A percentile compares a stretch with the other conserved stretches of the same genome.
phyloP scores from a whole-genome alignment of 768 basidiomycete genomes.

The Russula virescens region DNA sequence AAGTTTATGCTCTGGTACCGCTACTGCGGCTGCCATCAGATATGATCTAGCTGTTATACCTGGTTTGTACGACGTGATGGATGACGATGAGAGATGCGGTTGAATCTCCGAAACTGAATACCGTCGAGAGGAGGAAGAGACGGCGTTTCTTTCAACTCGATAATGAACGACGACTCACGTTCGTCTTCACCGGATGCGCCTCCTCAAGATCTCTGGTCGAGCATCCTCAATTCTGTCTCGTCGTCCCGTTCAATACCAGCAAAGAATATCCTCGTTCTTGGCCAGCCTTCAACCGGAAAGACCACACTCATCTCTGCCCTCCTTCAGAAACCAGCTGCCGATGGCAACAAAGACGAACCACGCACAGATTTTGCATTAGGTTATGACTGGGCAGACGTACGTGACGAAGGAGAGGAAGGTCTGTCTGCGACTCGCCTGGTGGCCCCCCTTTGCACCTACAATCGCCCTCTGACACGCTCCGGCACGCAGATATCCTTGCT shows the following conservation, averaged over 20 bases:
- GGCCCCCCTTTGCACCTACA: slow-evolving; percentile 1
- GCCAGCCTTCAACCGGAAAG: slow-evolving; percentile 74
- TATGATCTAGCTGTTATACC: slow-evolving; percentile 17
- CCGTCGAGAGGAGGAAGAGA: too few species aligned
- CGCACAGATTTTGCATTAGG: slow-evolving; percentile 79
- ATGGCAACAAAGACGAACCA: slow-evolving; percentile 53
- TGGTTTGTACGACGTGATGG: neutral
- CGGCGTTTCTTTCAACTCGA: neutral
- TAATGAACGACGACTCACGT: slow-evolving; percentile 38
- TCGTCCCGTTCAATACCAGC: slow-evolving; percentile 74
- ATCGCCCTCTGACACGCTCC: neutral
- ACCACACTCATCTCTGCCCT: slow-evolving; percentile 66
- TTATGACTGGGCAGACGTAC: slow-evolving; percentile 87
- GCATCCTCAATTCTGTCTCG: slow-evolving; percentile 85
- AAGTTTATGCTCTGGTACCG: slow-evolving; percentile 58
- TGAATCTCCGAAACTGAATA: slow-evolving; percentile 1
- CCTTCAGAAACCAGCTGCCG: slow-evolving; percentile 56
- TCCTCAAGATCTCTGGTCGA: slow-evolving; percentile 85
- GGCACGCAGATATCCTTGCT: slow-evolving; percentile 68
- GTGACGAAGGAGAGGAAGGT: slow-evolving; percentile 95
- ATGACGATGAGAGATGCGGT: neutral
- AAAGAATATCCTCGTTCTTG: slow-evolving; percentile 83
- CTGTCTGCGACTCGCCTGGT: slow-evolving; percentile 37
- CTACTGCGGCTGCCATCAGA: slow-evolving; percentile 40
- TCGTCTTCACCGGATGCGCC: slow-evolving; percentile 68